Evolutionary conservation across 2,329 filamentous ascomycete genomes (phyloP), one percentile per base, ranked within the genome.

Genomic region (Lecanicillium sp.): DNA sequence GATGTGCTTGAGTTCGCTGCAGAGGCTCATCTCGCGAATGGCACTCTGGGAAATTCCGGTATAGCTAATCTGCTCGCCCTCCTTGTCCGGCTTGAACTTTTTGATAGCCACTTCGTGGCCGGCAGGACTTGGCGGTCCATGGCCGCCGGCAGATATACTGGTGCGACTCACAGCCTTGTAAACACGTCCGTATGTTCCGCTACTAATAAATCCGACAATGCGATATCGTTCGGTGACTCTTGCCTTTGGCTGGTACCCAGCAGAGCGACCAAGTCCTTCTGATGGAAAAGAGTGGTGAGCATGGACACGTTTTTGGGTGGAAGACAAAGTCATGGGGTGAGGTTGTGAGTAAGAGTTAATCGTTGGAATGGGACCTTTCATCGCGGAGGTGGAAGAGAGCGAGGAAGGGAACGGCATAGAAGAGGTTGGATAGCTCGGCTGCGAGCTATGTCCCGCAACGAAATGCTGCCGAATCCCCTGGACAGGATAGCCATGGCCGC

Each of bases 61-160:
- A 62, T 98, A 98, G 53, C 94, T 85, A 33, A 96, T 70, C 52
- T 84, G 78, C 61, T 98, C 92, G 41, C 92, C 92, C 64, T 98
- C 92, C 66, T 97, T 98, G 63, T 98, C 92, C 7, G 89, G 89
- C 69, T 96, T 96, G 77, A 96, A 95, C 77, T 98, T 98, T 60
- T 98, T 98, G 69, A 98, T 98, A 51, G 92, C 92, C 57, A 95
- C 96, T 55, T 95, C 87, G 46, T 37, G 78, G 65, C 58, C 81
- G 69, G 51, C 80, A 77, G 53, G 48, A 33, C 38, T 30, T 15
- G 41, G 28, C 2, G 44, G 28, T 29, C 36, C 36, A 22, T 44
- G 27, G 31, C 28, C n/a, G 39, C 31, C 22, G 31, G 43, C 27
- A 9, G 39, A 41, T 29, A 40, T 27, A 42, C 39, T 37, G 34